Evolutionary conservation across 192 early-diverging fungal genomes (phyloP), one percentile per base, ranked within the genome.

Genomic region (Backusella macrospora): DNA sequence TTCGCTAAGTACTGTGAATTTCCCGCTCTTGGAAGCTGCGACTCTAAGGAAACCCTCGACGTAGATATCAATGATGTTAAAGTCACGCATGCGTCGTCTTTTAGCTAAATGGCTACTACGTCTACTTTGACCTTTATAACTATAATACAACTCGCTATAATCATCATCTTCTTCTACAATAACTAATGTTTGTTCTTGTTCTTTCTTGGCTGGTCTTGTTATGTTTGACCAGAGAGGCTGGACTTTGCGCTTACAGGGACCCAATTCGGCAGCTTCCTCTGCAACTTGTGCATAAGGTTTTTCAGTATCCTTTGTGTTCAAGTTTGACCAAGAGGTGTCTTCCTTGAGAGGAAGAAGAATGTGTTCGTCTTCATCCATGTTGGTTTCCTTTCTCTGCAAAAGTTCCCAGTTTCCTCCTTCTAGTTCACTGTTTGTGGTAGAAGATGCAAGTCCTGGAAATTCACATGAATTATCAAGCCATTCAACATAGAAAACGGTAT

Each of bases 401-500:
- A 66, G 40, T 43, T 66, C 65, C 65, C 65, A 66, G 15, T 38
- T 21, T 10, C 65, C 65, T 0, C 65, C 39, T 13, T 38, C 18
- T 13, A 66, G 21, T 2, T 66, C 40, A 26, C n/a, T 39, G 4
- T 66, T 40, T 42, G 37, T 42, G 16, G 65, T 38, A 18, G 65
- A 1, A 40, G 65, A 66, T 59, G 52, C 52, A 43, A 66, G 40
- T 42, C 38, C 37, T 18, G 65, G 65, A 15, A 66, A 66, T 66
- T 66, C 65, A 13, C 39, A 66, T 42, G n/a, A 12, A 21, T 66
- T 66, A 43, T 66, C 65, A 39, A 66, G 18, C 65, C 65, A 66
- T 18, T 66, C 65, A 18, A 66, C 65, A 21, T 66, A 66, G 65
- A 66, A 66, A 43, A 66, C 65, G 18, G 65, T 42, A 66, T 12